Conservation (phyloP, 1,284 basidiomycete genomes). For the Puccinia hordei region DNA sequence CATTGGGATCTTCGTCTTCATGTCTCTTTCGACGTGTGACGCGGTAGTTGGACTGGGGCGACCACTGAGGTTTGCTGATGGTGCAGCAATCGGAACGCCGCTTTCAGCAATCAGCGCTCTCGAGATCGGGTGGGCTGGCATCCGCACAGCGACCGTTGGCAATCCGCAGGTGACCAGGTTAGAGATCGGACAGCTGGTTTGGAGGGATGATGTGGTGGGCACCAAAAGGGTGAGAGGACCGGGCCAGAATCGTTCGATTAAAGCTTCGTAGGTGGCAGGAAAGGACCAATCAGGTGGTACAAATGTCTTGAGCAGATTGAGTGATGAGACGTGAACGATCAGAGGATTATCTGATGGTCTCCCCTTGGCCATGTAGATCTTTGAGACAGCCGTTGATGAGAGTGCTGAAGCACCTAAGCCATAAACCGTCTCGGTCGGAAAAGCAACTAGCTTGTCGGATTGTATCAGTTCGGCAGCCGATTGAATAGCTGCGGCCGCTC, state of each 20-base stretch:
- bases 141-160: conserved; percentile 83
- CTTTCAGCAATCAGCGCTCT: conserved; percentile 79
- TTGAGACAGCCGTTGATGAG: conserved; percentile 67
- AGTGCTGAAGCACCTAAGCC: conserved; percentile 88
- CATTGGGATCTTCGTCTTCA: conserved; percentile 67
- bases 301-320: conserved; percentile 74
- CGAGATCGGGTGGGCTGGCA: conserved; percentile 91
- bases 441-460: conserved; percentile 67
- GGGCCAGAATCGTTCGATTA: conserved; percentile 90
- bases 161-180: conserved; percentile 72
- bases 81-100: conserved; percentile 81
- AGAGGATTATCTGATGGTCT: conserved; percentile 94
- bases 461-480: conserved; percentile 57
- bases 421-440: conserved; percentile 98
- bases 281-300: conserved; percentile 62
- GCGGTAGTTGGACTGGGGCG: conserved; percentile 92
- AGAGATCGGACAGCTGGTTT: conserved; percentile 60
- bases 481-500: conserved; percentile 53
- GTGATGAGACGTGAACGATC: conserved; percentile 91
- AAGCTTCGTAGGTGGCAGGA: conserved; percentile 66
- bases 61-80: conserved; percentile 92
- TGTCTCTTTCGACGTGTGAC: conserved; percentile 71
- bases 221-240: conserved; percentile 91
- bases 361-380: conserved; percentile 87
- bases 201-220: conserved; percentile 63